Percentiles rank a stretch among this genome's conserved stretches.
Evolutionary conservation across 768 basidiomycete species (phyloP).

Genomic region (Pulveroboletus sp.): DNA sequence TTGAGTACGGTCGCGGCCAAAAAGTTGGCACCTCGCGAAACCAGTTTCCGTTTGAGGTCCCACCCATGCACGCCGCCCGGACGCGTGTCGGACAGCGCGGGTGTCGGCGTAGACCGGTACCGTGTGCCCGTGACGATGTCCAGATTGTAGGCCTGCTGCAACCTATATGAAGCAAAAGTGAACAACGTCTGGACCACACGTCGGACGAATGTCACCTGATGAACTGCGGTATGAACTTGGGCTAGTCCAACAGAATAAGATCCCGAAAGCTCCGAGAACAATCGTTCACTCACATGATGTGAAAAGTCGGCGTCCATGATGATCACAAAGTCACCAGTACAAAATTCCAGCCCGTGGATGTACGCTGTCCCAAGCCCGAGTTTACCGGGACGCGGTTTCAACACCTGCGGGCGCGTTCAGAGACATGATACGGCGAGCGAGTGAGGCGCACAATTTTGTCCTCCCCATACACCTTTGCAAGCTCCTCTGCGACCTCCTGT

Average conservation of each 20-base stretch:
- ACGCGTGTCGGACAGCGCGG: slow-evolving; percentile 49
- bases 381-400: slow-evolving; percentile 87
- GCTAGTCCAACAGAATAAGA: slow-evolving; percentile 42
- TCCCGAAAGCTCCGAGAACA: not conserved
- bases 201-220: slow-evolving; percentile 51
- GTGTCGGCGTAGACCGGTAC: slow-evolving; percentile 63
- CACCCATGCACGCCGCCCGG: slow-evolving; percentile 90
- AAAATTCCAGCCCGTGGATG: slow-evolving; percentile 86
- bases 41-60: slow-evolving; percentile 86
- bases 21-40: slow-evolving; percentile 87
- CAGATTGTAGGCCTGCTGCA: slow-evolving; percentile 81
- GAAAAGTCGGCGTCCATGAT: slow-evolving; percentile 98
- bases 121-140: slow-evolving; percentile 94
- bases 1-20: slow-evolving; percentile 80
- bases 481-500: slow-evolving; percentile 78
- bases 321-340: slow-evolving; percentile 88
- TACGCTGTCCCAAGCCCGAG: slow-evolving; percentile 91
- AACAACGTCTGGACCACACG: not conserved
- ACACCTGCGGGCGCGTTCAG: slow-evolving; percentile 44
- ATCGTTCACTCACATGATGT: slow-evolving; percentile 67
- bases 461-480: slow-evolving; percentile 76
- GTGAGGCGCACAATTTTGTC: slow-evolving; percentile 65
- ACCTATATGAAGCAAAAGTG: slow-evolving; percentile 37
- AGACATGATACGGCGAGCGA: not conserved
- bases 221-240: slow-evolving; percentile 92